These are phyloP conservation scores for Chimonanthus salicifolius DNA, from an alignment of 164 flowering plant genomes.

Conservation along the genomic window DNA sequence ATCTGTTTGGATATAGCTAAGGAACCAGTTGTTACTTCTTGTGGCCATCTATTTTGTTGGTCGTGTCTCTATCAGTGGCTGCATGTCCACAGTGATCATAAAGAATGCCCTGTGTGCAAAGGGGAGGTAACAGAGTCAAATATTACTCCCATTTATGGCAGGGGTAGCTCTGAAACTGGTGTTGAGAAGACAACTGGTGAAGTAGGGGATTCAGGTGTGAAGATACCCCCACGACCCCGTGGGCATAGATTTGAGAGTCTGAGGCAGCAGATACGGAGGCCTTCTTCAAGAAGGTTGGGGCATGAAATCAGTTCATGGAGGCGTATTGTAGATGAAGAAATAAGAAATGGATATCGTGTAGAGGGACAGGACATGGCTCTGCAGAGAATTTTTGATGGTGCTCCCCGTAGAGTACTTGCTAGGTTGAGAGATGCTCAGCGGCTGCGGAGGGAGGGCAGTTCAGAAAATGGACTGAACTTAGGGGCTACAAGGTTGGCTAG, in stretches of 20 bases:
- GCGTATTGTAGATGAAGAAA: constrained; percentile 18
- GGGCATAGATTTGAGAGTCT: background rate
- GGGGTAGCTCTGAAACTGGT: background rate
- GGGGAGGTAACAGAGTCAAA: constrained; percentile 22
- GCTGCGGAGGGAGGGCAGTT: constrained; percentile 13
- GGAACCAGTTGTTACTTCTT: constrained; percentile 27
- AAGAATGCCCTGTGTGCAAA: constrained; percentile 31
- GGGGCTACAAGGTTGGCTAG: constrained; percentile 14
- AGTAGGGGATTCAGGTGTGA: background rate
- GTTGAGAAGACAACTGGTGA: background rate
- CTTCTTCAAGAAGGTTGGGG: constrained; percentile 13
- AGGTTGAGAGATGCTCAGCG: constrained; percentile 20
- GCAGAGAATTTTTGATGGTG: constrained; percentile 12
- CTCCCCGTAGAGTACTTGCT: constrained; percentile 8
- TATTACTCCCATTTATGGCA: constrained; percentile 19
- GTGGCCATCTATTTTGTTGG: constrained; percentile 40
- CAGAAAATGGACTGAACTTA: constrained; percentile 8
- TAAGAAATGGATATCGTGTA: constrained; percentile 9
- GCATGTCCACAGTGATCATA: constrained; percentile 13
- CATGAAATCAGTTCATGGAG: constrained; percentile 13
- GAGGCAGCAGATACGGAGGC: constrained; percentile 8
- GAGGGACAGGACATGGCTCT: constrained; percentile 14
- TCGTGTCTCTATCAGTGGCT: constrained; percentile 32
- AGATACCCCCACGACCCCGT: constrained; percentile 3
- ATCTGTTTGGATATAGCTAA: constrained; percentile 30